Evolutionary conservation across 139 green algal species (phyloP), one percentile per base, ranked within the genome.

Genomic region (Prasinococcaceae sp.): DNA sequence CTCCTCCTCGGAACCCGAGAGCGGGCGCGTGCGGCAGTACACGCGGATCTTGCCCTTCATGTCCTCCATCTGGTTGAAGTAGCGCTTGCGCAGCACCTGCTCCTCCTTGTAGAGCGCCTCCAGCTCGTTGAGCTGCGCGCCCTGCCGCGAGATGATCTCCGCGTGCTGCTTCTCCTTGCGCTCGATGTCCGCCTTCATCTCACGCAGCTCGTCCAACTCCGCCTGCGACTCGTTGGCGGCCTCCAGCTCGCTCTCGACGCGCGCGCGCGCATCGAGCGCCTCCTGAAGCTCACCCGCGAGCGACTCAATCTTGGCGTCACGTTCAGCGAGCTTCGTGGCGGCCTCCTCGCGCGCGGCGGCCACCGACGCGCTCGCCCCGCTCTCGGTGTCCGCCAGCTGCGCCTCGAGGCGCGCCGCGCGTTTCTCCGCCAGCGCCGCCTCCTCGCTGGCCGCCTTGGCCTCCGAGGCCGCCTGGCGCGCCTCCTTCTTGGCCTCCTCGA

Each of bases 11-110:
- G 90, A 88, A 2, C 55, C n/a, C 29, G 92, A 71, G 48, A 97
- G 76, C 25, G 90, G 89, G 2, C 85, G 78, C 39, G 90, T 73
- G 37, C 90, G 83, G 24, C 72, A 79, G 60, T 77, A 94, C 29
- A 98, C 90, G 5, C 90, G 75, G 66, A 98, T 94, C 71, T 94
- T 94, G 62, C 88, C 88, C 77, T 93, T 92, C 75, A 93, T 86
- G 72, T 97, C 88, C 63, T 93, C 79, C 73, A 94, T 86, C 66
- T 63, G 47, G 65, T 92, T 92, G 73, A 78, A 79, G 55, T 77
- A 78, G 42, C 77, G 73, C 65, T 87, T 87, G 22, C 81, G 78
- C 29, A 68, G 43, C 42, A 57, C 33, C 56, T 82, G 70, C 69
- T 92, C 82, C 29, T 88, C 80, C 59, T 81, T 84, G 73, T 97